Evolutionary conservation across 108 stramenopile genomes (phyloP), one percentile per base, ranked within the genome.

Genomic region (Aureococcus anophagefferens): DNA sequence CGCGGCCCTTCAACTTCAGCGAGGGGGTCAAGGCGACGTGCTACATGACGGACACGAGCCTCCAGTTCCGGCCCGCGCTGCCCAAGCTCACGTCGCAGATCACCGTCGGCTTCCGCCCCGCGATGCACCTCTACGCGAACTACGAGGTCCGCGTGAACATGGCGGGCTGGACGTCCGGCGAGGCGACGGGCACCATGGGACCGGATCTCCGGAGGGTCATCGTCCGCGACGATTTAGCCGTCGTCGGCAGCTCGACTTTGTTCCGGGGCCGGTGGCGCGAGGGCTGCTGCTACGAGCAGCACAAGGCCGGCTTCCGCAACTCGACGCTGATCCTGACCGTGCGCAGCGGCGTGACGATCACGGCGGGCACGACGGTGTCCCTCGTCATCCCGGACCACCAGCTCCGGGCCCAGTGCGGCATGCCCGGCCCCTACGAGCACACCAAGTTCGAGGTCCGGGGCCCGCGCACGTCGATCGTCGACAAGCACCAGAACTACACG

Each of bases 241-340:
- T 25, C 21, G 3, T 59, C 21, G 51, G 51, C 51, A 59, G 13
- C 51, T 59, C 51, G 21, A 25, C 25, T 1, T 25, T 3, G 21
- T 28, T 59, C 51, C 25, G 21, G 21, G 51, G 51, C 51, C 25
- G 21, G 51, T 59, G 51, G 51, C 3, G 1, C 21, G 51, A 59
- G 51, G 51, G 51, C 21, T 59, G 21, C 21, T 16, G 21, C 51
- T 69, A 69, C 68, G 33, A 30, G 18, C 9, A 46, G 46, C 68
- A 69, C 68, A 0, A 0, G 1, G 46, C 68, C 3, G 68, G 68
- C 46, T 69, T 51, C 30, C 16, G 0, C 11, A 51, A 69, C 46
- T 69, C 68, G 30, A 51, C 45, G 31, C 36, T 69, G n/a, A 5
- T n/a, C 16, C 46, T 69, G 31, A 69, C 45, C 9, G 67, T 68